Evolutionary conservation across 495 filamentous ascomycete species (phyloP), one percentile per base, ranked within the genome.

Genomic region (Cryomyces antarcticus): DNA sequence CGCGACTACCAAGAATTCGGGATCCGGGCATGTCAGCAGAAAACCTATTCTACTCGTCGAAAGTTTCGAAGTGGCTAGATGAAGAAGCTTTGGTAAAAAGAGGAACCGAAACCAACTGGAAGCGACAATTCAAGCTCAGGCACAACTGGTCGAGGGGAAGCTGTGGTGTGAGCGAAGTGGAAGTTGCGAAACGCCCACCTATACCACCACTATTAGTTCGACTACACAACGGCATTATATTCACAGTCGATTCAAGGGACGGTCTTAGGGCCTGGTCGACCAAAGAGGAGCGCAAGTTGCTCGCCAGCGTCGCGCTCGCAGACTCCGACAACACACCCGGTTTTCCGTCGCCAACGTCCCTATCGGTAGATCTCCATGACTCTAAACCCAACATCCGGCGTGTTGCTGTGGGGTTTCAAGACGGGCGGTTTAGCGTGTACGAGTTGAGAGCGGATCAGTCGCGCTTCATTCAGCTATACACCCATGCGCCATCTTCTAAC

Each of bases 81-180:
- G 82, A 75, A 45, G 64, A 70, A 43, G 65, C 70, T 46, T 58
- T 80, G 27, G 64, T 72, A 12, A 60, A 61, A 37, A 66, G 63
- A 29, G 68, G 63, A 31, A 58, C 48, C 17, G 51, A 57, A 17
- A 80, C 73, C 10, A 69, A 81, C 58, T 97, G 89, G 89, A 95
- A 95, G 65, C 68, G 70, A 41, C 80, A 89, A 50, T 97, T 87
- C 59, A 85, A 79, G 52, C 67, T 95, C 31, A 72, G 81, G 41
- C 80, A 95, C 53, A 96, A 96, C 57, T 97, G 89, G 89, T 72
- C 77, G 12, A 74, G 70, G 47, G 89, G 89, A 27, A 75, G 72
- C 48, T 94, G 87, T 46, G 74, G 71, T 37, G 71, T 93, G 3
- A 78, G 76, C 28, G 80, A 93, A 58, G 69, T 93, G 24, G 63